Conservation (phyloP, 805 yeast species). For the Wickerhamiella cacticola region DNA sequence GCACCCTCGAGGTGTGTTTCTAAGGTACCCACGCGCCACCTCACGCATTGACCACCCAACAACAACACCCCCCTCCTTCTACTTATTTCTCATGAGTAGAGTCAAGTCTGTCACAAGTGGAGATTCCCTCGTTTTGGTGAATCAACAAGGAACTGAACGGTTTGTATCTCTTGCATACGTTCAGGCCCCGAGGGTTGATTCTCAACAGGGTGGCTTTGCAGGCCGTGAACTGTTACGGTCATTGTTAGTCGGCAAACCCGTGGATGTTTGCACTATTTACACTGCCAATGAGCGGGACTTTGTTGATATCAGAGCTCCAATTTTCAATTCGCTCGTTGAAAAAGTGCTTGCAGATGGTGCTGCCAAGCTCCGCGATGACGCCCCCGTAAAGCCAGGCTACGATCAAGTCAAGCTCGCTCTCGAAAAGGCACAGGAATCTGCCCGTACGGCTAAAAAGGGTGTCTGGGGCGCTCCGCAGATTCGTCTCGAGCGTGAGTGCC, state of each 20-base stretch:
- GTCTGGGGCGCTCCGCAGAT: slow-evolving; percentile 38
- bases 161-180: slow-evolving; percentile 53
- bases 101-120: slow-evolving; percentile 12
- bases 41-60: slow-evolving; percentile 2
- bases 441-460: slow-evolving; percentile 42
- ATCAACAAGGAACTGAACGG: slow-evolving; percentile 35
- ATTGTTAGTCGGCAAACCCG: slow-evolving; percentile 49
- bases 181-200: slow-evolving; percentile 41
- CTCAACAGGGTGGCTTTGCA: slow-evolving; percentile 39
- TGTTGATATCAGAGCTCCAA: slow-evolving; percentile 58
- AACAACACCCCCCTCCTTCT: slow-evolving; percentile 2
- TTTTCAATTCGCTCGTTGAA: slow-evolving; percentile 47
- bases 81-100: slow-evolving; percentile 4
- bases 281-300: slow-evolving; percentile 45
- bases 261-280: slow-evolving; percentile 48
- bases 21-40: neutral
- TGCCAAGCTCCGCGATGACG: slow-evolving; percentile 49
- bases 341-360: slow-evolving; percentile 46
- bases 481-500: slow-evolving; percentile 21
- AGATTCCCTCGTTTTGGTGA: neutral
- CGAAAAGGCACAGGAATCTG: slow-evolving; percentile 33
- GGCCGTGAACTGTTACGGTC: slow-evolving; percentile 51
- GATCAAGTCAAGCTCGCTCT: slow-evolving; percentile 30
- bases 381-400: slow-evolving; percentile 33
- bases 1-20: neutral